phyloP scores from a whole-genome alignment of 257 asterid species.

The Osmanthus fragrans region DNA sequence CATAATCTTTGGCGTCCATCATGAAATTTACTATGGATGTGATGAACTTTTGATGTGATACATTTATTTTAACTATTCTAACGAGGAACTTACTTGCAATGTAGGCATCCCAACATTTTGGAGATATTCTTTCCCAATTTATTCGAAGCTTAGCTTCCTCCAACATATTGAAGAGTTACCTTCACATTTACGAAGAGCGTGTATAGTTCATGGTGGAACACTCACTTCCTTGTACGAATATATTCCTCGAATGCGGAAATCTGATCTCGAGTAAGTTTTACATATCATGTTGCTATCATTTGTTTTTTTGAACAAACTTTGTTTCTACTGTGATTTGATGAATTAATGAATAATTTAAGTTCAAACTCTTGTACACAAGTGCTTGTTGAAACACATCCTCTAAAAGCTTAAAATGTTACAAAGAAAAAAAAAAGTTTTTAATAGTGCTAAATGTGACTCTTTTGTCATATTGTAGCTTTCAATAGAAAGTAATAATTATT shows the following conservation, averaged over 20 bases:
- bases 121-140: conserved; percentile 81
- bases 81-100: conserved; percentile 23
- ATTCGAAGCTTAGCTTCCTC: conserved; percentile 74
- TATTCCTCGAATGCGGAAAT: conserved; percentile 83
- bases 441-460: neutral
- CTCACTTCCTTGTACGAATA: conserved; percentile 76
- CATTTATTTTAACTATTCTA: conserved; percentile 11
- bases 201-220: conserved; percentile 74
- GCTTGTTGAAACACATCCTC: neutral
- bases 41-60: neutral
- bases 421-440: neutral
- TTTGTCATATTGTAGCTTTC: neutral
- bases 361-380: neutral
- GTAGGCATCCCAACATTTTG: conserved; percentile 95
- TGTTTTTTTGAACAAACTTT: neutral
- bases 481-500: neutral
- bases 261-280: conserved; percentile 68
- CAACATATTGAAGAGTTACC: conserved; percentile 59
- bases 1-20: conserved; percentile 9
- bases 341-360: neutral
- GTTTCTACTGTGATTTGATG: neutral
- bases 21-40: neutral
- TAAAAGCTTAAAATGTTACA: neutral
- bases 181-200: conserved; percentile 75
- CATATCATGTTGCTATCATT: neutral